Conservation (phyloP, 2,329 filamentous ascomycete genomes). For the Trichoderma oligosporum region DNA sequence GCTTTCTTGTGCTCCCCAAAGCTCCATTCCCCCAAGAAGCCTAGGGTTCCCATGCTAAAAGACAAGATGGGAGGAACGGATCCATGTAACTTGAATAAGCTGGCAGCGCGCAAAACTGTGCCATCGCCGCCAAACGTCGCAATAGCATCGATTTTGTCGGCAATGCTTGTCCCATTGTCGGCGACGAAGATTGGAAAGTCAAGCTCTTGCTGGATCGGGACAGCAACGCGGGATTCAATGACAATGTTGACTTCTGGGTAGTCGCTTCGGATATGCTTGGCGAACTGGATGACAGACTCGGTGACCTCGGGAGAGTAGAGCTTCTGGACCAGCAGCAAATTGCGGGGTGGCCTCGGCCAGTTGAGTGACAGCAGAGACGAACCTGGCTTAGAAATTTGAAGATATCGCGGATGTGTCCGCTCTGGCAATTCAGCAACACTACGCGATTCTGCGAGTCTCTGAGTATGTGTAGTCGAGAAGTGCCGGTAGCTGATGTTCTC, state of each 20-base stretch:
- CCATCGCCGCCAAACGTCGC: slow-evolving; percentile 84
- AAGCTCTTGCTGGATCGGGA: slow-evolving; percentile 65
- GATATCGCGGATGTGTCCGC: slow-evolving; percentile 35
- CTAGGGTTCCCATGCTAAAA: slow-evolving; percentile 95
- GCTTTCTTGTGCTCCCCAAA: slow-evolving; percentile 90
- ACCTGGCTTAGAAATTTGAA: slow-evolving; percentile 42
- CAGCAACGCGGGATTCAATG: slow-evolving; percentile 73
- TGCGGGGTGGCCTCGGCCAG: slow-evolving; percentile 52
- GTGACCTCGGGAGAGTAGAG: slow-evolving; percentile 53
- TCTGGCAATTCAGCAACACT: slow-evolving; percentile 35
- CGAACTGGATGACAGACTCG: slow-evolving; percentile 51
- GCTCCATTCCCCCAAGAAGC: slow-evolving; percentile 95
- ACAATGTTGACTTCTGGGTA: slow-evolving; percentile 80
- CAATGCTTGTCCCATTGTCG: slow-evolving; percentile 52
- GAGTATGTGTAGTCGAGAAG: slow-evolving; percentile 47
- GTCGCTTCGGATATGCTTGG: slow-evolving; percentile 70
- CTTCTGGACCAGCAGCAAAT: slow-evolving; percentile 57
- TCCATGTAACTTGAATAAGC: slow-evolving; percentile 68
- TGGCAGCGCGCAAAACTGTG: slow-evolving; percentile 37
- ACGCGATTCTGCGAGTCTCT: slow-evolving; percentile 34
- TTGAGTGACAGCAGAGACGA: slow-evolving; percentile 54
- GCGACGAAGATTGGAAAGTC: slow-evolving; percentile 69
- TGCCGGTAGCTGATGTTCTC: slow-evolving; percentile 27
- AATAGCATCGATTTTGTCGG: slow-evolving; percentile 80
- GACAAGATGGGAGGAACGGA: slow-evolving; percentile 86